A percentile compares a stretch with the other conserved stretches of the same genome.
These are phyloP conservation scores for Geotrichum bryndzae DNA, from an alignment of 1,139 yeast species.

Conservation along the genomic window DNA sequence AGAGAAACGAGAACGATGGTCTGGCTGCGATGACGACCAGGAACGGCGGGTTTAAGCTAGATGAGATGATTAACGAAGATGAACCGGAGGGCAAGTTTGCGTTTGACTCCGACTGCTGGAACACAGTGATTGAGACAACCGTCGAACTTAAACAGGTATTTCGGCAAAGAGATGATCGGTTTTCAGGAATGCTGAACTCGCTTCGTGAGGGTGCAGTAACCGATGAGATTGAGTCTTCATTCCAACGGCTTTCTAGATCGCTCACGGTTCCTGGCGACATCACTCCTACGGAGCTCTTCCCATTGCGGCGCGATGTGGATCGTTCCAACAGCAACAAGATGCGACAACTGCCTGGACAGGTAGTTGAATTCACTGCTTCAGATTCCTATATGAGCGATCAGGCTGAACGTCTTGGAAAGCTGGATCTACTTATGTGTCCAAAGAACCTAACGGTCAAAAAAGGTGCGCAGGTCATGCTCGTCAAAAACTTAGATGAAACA, in stretches of 20 bases:
- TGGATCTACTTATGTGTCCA: conserved; percentile 61
- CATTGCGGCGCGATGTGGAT: conserved; percentile 82
- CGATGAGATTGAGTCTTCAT: conserved; percentile 48
- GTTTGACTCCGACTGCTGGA: conserved; percentile 77
- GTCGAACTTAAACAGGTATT: conserved; percentile 75
- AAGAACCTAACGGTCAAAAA: conserved; percentile 54
- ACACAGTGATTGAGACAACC: conserved; percentile 53
- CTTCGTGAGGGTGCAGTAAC: conserved; percentile 71
- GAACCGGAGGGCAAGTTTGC: conserved; percentile 49
- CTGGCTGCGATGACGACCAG: background rate
- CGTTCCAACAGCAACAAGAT: conserved; percentile 60
- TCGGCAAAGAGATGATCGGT: conserved; percentile 80
- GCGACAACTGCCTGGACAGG: conserved; percentile 44
- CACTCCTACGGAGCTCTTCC: conserved; percentile 78
- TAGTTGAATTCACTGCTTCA: conserved; percentile 46
- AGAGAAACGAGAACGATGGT: background rate
- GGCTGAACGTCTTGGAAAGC: conserved; percentile 19
- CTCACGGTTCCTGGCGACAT: conserved; percentile 60
- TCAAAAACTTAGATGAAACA: conserved; percentile 80
- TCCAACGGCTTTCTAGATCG: conserved; percentile 51
- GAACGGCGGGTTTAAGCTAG: conserved; percentile 5
- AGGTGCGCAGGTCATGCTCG: conserved; percentile 94
- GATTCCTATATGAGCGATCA: conserved; percentile 56
- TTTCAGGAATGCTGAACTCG: conserved; percentile 81
- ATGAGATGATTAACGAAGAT: conserved; percentile 33